These are phyloP conservation scores for Pichia kluyveri DNA, from an alignment of 805 yeast genomes.

Conservation along the genomic window DNA sequence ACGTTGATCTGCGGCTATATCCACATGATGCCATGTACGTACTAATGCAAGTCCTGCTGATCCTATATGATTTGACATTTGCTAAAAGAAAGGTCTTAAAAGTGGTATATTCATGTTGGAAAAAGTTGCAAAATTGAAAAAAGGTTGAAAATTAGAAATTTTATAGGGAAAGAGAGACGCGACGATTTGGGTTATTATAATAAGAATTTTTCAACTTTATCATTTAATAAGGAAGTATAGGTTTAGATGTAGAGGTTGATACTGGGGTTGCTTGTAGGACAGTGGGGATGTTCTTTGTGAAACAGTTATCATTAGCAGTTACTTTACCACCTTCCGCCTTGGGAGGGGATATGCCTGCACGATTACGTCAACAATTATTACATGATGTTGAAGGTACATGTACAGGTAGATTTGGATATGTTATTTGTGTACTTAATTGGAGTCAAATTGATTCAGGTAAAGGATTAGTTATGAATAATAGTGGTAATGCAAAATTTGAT, in stretches of 20 bases:
- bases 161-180: no score
- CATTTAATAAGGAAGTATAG: no score
- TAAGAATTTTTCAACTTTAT: no score
- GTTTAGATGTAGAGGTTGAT: no score
- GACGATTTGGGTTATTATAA: no score
- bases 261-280: no score
- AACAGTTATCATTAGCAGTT: constrained; percentile 84
- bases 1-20: constrained; percentile 73
- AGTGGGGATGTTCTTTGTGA: constrained; percentile 31
- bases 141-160: no score
- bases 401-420: constrained; percentile 97
- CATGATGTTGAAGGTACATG: constrained; percentile 98
- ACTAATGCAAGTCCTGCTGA: constrained; percentile 43
- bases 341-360: constrained; percentile 97
- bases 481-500: constrained; percentile 93
- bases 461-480: constrained; percentile 72
- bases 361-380: constrained; percentile 76
- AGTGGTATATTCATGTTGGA: no score
- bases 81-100: neutral
- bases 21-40: constrained; percentile 93
- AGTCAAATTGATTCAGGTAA: constrained; percentile 92
- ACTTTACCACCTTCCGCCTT: constrained; percentile 96
- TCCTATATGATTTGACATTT: constrained; percentile 41
- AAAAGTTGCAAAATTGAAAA: no score
- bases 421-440: constrained; percentile 90